Conservation (phyloP, 257 asterid genomes). For the Eustoma russellianum region DNA sequence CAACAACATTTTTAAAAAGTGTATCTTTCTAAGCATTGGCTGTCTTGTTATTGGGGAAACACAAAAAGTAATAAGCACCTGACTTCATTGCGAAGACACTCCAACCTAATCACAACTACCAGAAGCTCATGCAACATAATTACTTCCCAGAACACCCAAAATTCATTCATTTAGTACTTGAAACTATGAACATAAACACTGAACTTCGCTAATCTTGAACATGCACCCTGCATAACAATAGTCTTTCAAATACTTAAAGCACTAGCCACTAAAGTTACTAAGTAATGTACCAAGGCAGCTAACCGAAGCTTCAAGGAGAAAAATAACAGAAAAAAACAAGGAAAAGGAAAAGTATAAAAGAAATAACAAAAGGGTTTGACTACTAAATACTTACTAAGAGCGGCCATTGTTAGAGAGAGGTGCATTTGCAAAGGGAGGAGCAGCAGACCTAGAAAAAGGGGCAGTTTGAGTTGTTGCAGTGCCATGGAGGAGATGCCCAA, state of each 20-base stretch:
- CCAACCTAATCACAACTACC: neutral
- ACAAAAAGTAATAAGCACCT: neutral
- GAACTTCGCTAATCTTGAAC: neutral
- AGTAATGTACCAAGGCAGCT: conserved; percentile 3
- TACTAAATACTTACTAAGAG: conserved; percentile 37
- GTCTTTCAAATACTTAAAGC: too few species aligned
- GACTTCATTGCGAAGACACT: neutral
- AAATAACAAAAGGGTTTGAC: neutral
- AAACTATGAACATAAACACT: neutral
- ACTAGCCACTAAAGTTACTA: neutral
- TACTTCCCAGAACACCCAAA: neutral
- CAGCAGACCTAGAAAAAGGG: conserved; percentile 27
- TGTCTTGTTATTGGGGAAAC: too few species aligned
- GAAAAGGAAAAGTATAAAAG: neutral
- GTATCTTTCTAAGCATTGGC: too few species aligned
- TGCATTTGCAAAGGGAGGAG: conserved; percentile 35
- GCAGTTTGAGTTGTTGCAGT: conserved; percentile 10
- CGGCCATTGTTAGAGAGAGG: conserved; percentile 28
- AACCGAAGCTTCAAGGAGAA: neutral
- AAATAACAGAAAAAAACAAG: neutral
- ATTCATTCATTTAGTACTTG: neutral
- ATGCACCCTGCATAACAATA: neutral
- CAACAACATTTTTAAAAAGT: too few species aligned
- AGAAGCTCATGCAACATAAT: conserved; percentile 1
- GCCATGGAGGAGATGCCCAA: conserved; percentile 35